Percentiles rank a stretch among this genome's conserved stretches.
Evolutionary conservation across 106 monocot species (phyloP).

Genomic region (Acorus calamus): DNA sequence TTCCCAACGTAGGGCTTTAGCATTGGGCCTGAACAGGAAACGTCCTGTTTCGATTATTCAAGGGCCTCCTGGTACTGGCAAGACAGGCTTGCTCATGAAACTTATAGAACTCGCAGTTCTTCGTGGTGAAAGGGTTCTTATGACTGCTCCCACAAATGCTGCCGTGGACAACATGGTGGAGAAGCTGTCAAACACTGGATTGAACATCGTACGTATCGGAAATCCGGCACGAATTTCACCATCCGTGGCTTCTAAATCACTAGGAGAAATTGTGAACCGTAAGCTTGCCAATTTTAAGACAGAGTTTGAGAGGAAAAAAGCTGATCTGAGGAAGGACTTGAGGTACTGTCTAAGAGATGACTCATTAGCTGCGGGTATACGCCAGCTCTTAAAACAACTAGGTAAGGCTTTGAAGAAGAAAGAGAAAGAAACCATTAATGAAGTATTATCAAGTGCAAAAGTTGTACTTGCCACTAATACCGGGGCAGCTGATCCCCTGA

Average conservation of each 20-base stretch:
- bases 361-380: constrained; percentile 89
- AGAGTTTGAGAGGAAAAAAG: constrained; percentile 86
- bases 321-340: constrained; percentile 86
- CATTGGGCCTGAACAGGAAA: constrained; percentile 79
- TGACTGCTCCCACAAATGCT: constrained; percentile 92
- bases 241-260: constrained; percentile 72
- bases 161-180: constrained; percentile 98
- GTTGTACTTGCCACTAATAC: constrained; percentile 89
- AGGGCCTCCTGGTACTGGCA: constrained; percentile 95
- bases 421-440: constrained; percentile 78
- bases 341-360: constrained; percentile 83
- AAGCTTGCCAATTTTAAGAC: constrained; percentile 70
- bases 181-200: constrained; percentile 38
- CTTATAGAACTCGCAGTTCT: constrained; percentile 64
- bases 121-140: constrained; percentile 83
- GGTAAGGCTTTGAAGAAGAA: constrained; percentile 87
- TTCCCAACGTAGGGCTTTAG: constrained; percentile 59
- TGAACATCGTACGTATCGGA: constrained; percentile 81
- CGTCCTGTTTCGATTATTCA: constrained; percentile 64
- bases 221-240: constrained; percentile 83
- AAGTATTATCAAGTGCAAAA: constrained; percentile 68
- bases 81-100: constrained; percentile 75
- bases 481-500: constrained; percentile 73
- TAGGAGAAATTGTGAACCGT: constrained; percentile 65
- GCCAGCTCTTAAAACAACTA: constrained; percentile 89